Conservation (phyloP, 306 rosid species). For the Trichosanthes truncata region DNA sequence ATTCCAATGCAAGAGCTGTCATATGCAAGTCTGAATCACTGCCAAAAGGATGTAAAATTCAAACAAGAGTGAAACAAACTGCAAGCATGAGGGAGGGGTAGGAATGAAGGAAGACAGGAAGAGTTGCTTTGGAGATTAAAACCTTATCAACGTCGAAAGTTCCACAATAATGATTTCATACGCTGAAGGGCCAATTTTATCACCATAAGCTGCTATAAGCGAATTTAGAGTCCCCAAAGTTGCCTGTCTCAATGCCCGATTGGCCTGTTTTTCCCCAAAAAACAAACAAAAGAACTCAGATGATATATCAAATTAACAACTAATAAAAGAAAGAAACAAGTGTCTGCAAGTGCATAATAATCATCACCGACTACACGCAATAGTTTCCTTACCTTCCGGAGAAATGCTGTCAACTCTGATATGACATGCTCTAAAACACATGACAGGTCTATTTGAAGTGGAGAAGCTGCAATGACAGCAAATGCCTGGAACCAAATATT, state of each 20-base stretch:
- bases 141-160: constrained; percentile 89
- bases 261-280: constrained; percentile 57
- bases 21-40: constrained; percentile 99
- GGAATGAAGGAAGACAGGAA: background rate
- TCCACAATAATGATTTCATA: constrained; percentile 95
- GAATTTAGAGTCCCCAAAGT: constrained; percentile 93
- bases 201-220: constrained; percentile 88
- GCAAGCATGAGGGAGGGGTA: background rate
- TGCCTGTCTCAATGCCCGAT: constrained; percentile 92
- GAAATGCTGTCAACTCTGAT: constrained; percentile 85
- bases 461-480: constrained; percentile 93
- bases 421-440: constrained; percentile 89
- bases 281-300: constrained; percentile 15
- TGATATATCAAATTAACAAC: background rate
- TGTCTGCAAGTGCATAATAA: background rate
- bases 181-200: constrained; percentile 81
- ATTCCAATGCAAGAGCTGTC: constrained; percentile 98
- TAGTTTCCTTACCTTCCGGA: constrained; percentile 63
- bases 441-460: constrained; percentile 73
- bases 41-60: constrained; percentile 18
- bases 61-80: constrained; percentile 13
- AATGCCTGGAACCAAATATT: constrained; percentile 56
- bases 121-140: constrained; percentile 14
- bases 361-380: background rate
- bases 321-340: constrained; percentile 9